A percentile compares a stretch with the other conserved stretches of the same genome.
phyloP scores from a whole-genome alignment of 106 monocot genomes.

The Dioscorea zingiberensis region DNA sequence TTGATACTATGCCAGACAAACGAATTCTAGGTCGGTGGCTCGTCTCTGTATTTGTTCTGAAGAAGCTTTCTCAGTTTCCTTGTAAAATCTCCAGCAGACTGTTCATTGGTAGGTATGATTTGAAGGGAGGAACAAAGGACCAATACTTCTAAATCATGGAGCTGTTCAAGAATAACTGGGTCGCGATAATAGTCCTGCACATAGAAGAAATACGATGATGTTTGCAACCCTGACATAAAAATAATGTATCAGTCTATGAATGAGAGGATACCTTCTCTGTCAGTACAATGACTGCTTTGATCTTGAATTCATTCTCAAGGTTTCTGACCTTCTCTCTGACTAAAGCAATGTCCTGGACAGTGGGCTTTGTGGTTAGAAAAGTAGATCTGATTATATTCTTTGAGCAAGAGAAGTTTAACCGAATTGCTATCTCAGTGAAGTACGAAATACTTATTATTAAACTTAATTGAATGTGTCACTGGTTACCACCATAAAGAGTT shows the following conservation, averaged over 20 bases:
- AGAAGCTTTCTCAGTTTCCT: constrained; percentile 26
- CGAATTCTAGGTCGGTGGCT: no score
- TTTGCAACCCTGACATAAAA: neutral
- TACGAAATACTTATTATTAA: no score
- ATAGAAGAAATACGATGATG: neutral
- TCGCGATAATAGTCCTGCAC: constrained; percentile 59
- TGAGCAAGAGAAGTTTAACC: neutral
- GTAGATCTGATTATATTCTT: neutral
- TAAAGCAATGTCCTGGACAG: constrained; percentile 36
- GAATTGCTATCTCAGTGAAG: no score
- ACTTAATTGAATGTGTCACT: no score
- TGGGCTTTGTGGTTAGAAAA: neutral
- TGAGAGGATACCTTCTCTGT: constrained; percentile 53
- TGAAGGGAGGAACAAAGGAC: constrained; percentile 45
- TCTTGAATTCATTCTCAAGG: constrained; percentile 19
- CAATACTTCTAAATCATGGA: constrained; percentile 28
- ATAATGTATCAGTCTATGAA: neutral
- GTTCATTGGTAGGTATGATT: constrained; percentile 23
- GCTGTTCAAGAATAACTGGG: constrained; percentile 22
- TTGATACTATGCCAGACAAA: neutral
- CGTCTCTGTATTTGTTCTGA: constrained; percentile 1
- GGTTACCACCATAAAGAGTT: neutral
- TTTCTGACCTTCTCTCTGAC: constrained; percentile 27
- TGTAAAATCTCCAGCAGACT: constrained; percentile 20
- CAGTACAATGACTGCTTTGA: constrained; percentile 25